phyloP scores from a whole-genome alignment of 75 land plant species.

The Cryptomeria japonica region DNA sequence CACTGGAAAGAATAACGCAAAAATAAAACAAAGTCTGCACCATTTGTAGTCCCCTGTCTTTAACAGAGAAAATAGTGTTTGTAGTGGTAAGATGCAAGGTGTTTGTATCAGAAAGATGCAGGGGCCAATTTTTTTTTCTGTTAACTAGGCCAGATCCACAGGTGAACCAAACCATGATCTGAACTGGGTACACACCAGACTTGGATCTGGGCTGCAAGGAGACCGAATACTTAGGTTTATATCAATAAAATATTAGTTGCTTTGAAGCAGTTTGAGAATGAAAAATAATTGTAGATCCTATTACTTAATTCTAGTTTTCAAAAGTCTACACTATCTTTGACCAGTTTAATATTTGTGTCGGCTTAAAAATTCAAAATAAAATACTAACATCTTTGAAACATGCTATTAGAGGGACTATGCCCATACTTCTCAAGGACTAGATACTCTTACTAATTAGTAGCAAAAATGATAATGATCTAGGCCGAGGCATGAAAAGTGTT shows the following conservation, averaged over 20 bases:
- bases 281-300: not conserved
- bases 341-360: not conserved
- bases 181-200: too few relatives aligned
- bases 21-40: too few relatives aligned
- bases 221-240: not conserved
- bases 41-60: too few relatives aligned
- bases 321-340: not conserved
- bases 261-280: not conserved
- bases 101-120: not conserved
- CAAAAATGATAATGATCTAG: not conserved
- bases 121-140: not conserved
- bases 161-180: not conserved
- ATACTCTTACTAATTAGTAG: not conserved
- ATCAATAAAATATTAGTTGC: not conserved
- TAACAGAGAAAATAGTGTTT: not conserved
- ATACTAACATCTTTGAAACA: not conserved
- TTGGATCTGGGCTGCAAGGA: too few relatives aligned
- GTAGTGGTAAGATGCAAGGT: not conserved
- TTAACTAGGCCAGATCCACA: too few relatives aligned
- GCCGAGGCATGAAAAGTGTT: not conserved
- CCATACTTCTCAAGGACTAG: not conserved
- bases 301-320: not conserved
- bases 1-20: too few relatives aligned
- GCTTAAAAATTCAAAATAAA: not conserved
- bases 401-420: not conserved